Percentiles rank a stretch among this genome's conserved stretches.
These are phyloP conservation scores for Cyberlindnera maritima DNA, from an alignment of 805 yeast genomes.

Conservation along the genomic window DNA sequence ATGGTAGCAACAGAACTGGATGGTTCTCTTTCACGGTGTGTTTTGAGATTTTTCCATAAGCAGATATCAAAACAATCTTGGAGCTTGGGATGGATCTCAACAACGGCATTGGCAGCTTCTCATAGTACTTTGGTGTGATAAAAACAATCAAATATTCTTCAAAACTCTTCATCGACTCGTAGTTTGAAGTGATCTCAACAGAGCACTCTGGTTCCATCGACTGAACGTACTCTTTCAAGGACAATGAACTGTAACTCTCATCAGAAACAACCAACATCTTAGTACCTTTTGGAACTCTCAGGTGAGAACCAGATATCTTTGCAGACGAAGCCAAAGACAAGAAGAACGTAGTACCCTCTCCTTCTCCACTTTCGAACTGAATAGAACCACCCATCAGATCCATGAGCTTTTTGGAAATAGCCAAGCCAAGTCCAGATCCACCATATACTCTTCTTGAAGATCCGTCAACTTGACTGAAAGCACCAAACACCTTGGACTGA, in stretches of 20 bases:
- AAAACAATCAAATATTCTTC: slow-evolving; percentile 10
- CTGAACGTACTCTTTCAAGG: slow-evolving; percentile 14
- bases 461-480: slow-evolving; percentile 90
- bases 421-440: slow-evolving; percentile 85
- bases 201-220: slow-evolving; percentile 2
- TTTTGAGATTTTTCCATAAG: slow-evolving; percentile 16
- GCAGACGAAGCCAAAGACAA: slow-evolving; percentile 54
- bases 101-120: slow-evolving; percentile 1
- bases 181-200: slow-evolving; percentile 5
- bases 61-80: slow-evolving; percentile 12
- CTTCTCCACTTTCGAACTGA: slow-evolving; percentile 78
- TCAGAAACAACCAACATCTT: slow-evolving; percentile 14
- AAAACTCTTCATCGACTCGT: not conserved
- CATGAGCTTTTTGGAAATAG: slow-evolving; percentile 80
- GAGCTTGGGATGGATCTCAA: not conserved
- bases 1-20: slow-evolving; percentile 20
- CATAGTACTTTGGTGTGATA: slow-evolving; percentile 10
- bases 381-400: slow-evolving; percentile 89
- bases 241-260: slow-evolving; percentile 1
- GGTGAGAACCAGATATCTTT: not conserved
- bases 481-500: slow-evolving; percentile 78
- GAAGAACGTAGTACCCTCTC: slow-evolving; percentile 75
- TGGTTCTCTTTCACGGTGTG: slow-evolving; percentile 3
- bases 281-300: not conserved
- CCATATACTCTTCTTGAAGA: slow-evolving; percentile 88